These are phyloP conservation scores for Ceratocystis diversiconidia DNA, from an alignment of 2,329 filamentous ascomycete genomes.

Conservation along the genomic window DNA sequence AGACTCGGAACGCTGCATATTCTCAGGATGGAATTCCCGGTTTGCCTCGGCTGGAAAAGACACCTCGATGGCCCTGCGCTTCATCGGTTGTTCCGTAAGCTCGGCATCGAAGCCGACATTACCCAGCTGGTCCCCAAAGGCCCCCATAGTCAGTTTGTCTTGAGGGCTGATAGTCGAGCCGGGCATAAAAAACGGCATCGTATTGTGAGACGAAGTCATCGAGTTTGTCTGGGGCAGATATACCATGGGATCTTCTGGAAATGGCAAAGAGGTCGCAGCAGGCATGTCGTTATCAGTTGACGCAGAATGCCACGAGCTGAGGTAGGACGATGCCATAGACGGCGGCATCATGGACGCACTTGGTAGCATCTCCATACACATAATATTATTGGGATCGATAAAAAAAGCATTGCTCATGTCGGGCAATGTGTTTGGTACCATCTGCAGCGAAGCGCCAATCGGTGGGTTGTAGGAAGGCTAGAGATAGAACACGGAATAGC, in stretches of 20 bases:
- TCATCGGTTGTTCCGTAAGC: not conserved
- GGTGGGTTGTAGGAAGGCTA: not conserved
- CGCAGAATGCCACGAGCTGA: not conserved
- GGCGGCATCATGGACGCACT: not conserved
- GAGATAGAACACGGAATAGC: not conserved
- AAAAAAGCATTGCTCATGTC: not conserved
- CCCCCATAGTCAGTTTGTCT: not conserved
- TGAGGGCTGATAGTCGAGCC: not conserved
- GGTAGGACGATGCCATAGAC: not conserved
- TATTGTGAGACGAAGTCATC: not conserved
- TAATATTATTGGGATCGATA: not conserved
- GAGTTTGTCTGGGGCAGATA: not conserved
- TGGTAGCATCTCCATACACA: not conserved
- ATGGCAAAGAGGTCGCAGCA: not conserved
- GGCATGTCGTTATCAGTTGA: not conserved
- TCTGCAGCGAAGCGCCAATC: not conserved
- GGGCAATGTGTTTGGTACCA: not conserved
- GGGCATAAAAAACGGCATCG: not conserved
- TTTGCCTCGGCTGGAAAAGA: not conserved
- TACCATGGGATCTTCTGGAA: not conserved
- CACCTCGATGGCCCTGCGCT: not conserved
- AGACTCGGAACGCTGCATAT: conserved; percentile 1
- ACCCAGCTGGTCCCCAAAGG: not conserved
- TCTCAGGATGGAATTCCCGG: not conserved
- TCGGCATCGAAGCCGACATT: not conserved